Percentiles rank a stretch among this genome's conserved stretches.
Evolutionary conservation across 495 filamentous ascomycete species (phyloP).

Genomic region (Aspergillus heteromorphus): DNA sequence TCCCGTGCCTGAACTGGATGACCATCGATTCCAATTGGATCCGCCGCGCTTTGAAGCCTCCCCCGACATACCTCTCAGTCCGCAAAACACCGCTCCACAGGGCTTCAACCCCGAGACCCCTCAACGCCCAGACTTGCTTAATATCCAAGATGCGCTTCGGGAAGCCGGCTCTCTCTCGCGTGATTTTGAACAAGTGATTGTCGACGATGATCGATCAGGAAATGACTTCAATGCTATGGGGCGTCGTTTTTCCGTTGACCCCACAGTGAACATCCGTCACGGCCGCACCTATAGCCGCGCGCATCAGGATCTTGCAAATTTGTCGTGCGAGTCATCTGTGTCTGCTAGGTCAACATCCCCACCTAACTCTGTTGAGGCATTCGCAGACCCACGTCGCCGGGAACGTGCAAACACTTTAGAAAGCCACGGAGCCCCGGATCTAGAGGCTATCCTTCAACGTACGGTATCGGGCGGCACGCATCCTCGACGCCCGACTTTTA

Average conservation of each 20-base stretch:
- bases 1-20: slow-evolving; percentile 84
- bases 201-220: slow-evolving; percentile 67
- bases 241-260: slow-evolving; percentile 38
- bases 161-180: slow-evolving; percentile 50
- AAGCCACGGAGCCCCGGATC: slow-evolving; percentile 51
- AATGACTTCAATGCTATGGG: slow-evolving; percentile 38
- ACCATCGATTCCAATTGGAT: slow-evolving; percentile 77
- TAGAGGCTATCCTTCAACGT: slow-evolving; percentile 61
- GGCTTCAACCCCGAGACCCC: slow-evolving; percentile 22
- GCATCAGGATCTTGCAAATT: slow-evolving; percentile 38
- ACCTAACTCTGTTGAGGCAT: slow-evolving; percentile 95
- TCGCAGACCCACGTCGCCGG: slow-evolving; percentile 69
- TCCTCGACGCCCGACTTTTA: slow-evolving; percentile 55
- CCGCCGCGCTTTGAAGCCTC: slow-evolving; percentile 54
- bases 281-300: slow-evolving; percentile 35
- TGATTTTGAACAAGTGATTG: slow-evolving; percentile 75
- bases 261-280: slow-evolving; percentile 30
- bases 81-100: slow-evolving; percentile 33
- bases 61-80: slow-evolving; percentile 29
- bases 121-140: slow-evolving; percentile 43
- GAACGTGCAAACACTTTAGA: slow-evolving; percentile 62
- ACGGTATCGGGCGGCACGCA: slow-evolving; percentile 67
- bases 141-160: slow-evolving; percentile 42
- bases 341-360: slow-evolving; percentile 72
- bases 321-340: slow-evolving; percentile 49